Conservation (phyloP, 176 grass and related monocot species). For the Carex pumila region DNA sequence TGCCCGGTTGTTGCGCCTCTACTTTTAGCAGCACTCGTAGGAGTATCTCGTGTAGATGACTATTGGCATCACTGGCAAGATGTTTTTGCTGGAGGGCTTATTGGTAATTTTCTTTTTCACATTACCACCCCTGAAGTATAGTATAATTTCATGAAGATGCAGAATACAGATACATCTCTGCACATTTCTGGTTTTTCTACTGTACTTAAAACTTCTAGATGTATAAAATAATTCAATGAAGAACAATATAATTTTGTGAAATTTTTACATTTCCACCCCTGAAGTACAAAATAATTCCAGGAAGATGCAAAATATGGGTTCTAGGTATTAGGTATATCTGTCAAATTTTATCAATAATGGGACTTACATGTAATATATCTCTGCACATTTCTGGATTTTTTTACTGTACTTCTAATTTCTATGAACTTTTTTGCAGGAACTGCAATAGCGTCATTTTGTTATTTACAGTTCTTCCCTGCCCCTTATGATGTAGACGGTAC, state of each 20-base stretch:
- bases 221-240: too few species aligned
- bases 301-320: not conserved
- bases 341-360: not conserved
- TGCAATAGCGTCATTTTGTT: slow-evolving; percentile 70
- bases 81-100: slow-evolving; percentile 51
- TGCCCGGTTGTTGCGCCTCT: slow-evolving; percentile 62
- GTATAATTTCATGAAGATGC: not conserved
- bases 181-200: too few species aligned
- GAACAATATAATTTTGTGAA: too few species aligned
- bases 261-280: too few species aligned
- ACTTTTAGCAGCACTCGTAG: slow-evolving; percentile 58
- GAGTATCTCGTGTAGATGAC: slow-evolving; percentile 77
- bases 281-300: too few species aligned
- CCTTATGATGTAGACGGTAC: slow-evolving; percentile 62
- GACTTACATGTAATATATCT: not conserved
- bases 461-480: slow-evolving; percentile 75
- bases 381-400: not conserved
- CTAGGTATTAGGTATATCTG: not conserved
- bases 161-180: too few species aligned
- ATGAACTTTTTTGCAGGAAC: slow-evolving; percentile 34
- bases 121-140: not conserved
- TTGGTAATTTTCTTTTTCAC: slow-evolving; percentile 39
- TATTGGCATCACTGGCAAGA: slow-evolving; percentile 97
- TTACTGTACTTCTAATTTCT: not conserved
- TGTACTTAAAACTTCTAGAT: too few species aligned